phyloP scores from a whole-genome alignment of 257 asterid species.

The Petunia secreta region DNA sequence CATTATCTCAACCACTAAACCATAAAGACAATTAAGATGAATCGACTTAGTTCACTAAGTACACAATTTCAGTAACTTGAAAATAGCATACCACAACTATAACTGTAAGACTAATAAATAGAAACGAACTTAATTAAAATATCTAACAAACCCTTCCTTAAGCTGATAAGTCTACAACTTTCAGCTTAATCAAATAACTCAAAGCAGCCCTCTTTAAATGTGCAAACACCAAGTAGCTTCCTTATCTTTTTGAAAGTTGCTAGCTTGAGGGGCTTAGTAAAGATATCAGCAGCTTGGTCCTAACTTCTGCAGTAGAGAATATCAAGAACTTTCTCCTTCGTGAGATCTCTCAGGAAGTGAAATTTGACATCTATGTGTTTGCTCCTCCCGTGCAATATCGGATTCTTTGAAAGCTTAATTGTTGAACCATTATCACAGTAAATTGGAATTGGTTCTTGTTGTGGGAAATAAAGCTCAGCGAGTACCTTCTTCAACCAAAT shows the following conservation, averaged over 20 bases:
- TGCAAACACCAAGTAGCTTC: neutral
- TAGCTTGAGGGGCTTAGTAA: constrained; percentile 23
- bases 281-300: constrained; percentile 14
- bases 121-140: no score
- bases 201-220: neutral
- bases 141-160: no score
- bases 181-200: no score
- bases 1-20: no score
- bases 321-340: neutral
- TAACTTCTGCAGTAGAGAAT: neutral
- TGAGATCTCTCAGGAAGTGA: constrained; percentile 16
- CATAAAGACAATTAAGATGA: no score
- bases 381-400: constrained; percentile 17
- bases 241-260: neutral
- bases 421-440: constrained; percentile 26
- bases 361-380: constrained; percentile 28
- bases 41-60: no score
- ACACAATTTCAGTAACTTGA: no score
- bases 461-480: no score
- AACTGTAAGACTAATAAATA: no score
- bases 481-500: no score
- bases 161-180: no score
- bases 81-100: no score
- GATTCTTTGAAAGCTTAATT: constrained; percentile 25
- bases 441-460: neutral